Evolutionary conservation across 2,329 filamentous ascomycete species (phyloP).

Genomic region (Ceratocystiopsis minuta): DNA sequence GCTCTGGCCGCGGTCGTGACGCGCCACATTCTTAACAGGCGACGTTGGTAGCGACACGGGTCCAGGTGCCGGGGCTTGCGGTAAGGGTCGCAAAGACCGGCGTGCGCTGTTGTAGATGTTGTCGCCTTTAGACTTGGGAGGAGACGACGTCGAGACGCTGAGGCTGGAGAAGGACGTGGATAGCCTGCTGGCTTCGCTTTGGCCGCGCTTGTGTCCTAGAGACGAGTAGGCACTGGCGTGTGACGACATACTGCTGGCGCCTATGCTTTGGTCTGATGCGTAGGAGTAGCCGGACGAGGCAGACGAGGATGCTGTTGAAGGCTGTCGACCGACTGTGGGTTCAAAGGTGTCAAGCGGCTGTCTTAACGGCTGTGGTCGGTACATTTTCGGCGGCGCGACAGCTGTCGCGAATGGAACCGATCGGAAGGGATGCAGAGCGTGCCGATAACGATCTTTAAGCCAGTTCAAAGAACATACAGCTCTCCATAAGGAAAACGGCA

Average conservation of each 20-base stretch:
- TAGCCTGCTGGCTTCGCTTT: slow-evolving; percentile 49
- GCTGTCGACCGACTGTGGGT: slow-evolving; percentile 36
- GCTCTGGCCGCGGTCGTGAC: slow-evolving; percentile 37
- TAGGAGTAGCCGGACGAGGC: slow-evolving; percentile 51
- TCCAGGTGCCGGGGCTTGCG: slow-evolving; percentile 38
- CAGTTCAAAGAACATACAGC: no score
- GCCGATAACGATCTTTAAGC: no score
- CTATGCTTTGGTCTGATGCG: slow-evolving; percentile 35
- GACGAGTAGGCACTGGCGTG: slow-evolving; percentile 42
- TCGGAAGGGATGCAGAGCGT: no score
- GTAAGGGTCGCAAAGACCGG: slow-evolving; percentile 58
- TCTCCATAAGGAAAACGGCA: slow-evolving; percentile 1
- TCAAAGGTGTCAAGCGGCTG: slow-evolving; percentile 33
- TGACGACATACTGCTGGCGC: slow-evolving; percentile 54
- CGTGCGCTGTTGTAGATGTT: slow-evolving; percentile 55
- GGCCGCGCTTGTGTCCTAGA: slow-evolving; percentile 50
- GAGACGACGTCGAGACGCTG: slow-evolving; percentile 18
- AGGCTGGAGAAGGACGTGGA: slow-evolving; percentile 21
- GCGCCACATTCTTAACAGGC: slow-evolving; percentile 11
- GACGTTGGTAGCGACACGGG: slow-evolving; percentile 15
- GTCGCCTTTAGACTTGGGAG: slow-evolving; percentile 27
- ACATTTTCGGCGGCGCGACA: slow-evolving; percentile 27
- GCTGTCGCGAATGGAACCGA: no score
- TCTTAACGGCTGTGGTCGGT: slow-evolving; percentile 38
- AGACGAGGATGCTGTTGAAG: slow-evolving; percentile 54